A percentile compares a stretch with the other conserved stretches of the same genome.
Evolutionary conservation across 257 asterid genomes (phyloP).

Genomic region (Salvia splendens): DNA sequence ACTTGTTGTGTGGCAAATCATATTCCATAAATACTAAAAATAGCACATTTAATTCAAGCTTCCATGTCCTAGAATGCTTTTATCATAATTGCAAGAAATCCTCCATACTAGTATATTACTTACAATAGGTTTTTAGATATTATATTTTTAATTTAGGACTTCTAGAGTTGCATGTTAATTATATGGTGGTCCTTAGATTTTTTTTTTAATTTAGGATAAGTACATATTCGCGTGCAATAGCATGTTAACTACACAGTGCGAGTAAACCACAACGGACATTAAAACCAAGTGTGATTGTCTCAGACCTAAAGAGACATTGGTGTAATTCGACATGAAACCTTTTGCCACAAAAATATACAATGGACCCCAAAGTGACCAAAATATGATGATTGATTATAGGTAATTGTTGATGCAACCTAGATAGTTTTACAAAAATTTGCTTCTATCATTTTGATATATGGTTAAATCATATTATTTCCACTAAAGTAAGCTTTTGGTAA

Average conservation of each 20-base stretch:
- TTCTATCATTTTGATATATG: background rate
- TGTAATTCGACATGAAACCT: too few relatives aligned
- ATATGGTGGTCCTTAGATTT: background rate
- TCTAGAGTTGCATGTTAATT: background rate
- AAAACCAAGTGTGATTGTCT: too few relatives aligned
- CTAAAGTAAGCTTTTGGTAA: constrained; percentile 14
- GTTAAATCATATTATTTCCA: too few relatives aligned
- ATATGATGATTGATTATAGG: too few relatives aligned
- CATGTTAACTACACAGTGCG: too few relatives aligned
- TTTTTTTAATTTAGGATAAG: too few relatives aligned
- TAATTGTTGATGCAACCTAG: background rate
- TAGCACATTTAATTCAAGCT: constrained; percentile 11
- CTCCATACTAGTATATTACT: background rate
- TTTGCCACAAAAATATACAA: too few relatives aligned
- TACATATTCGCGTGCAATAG: too few relatives aligned
- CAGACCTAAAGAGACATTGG: too few relatives aligned
- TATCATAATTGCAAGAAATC: background rate
- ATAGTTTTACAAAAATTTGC: too few relatives aligned
- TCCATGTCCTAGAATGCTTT: constrained; percentile 29
- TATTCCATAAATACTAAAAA: background rate
- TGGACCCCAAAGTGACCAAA: too few relatives aligned
- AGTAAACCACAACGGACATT: too few relatives aligned
- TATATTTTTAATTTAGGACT: background rate
- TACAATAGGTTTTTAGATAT: background rate
- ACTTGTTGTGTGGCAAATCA: constrained; percentile 27